Conservation (phyloP, 148 eudicot genomes). For the Polygonum aviculare region DNA sequence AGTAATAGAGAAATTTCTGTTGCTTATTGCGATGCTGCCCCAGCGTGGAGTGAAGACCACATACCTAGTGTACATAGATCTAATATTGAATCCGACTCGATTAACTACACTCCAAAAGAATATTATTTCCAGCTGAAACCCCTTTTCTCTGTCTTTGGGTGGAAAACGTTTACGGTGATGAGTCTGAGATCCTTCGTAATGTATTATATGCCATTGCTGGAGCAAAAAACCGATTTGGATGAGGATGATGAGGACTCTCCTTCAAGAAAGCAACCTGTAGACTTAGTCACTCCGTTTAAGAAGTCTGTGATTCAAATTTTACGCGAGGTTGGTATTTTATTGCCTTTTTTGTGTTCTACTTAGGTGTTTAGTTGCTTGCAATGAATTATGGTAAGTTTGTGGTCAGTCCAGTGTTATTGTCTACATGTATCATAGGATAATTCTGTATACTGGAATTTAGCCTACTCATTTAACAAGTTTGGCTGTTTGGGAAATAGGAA, state of each 20-base stretch:
- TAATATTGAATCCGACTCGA: conserved; percentile 37
- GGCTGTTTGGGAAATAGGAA: neutral
- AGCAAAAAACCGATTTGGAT: conserved; percentile 46
- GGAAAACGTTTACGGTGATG: conserved; percentile 45
- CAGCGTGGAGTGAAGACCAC: conserved; percentile 42
- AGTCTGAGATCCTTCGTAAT: conserved; percentile 74
- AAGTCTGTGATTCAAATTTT: conserved; percentile 68
- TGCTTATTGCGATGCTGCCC: conserved; percentile 75
- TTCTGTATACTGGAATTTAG: neutral
- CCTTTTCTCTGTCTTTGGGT: conserved; percentile 68
- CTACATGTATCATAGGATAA: neutral
- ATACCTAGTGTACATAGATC: conserved; percentile 32
- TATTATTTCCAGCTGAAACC: conserved; percentile 59
- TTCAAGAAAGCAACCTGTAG: conserved; percentile 32
- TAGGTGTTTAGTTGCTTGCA: neutral
- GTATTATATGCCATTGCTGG: conserved; percentile 77
- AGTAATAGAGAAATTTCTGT: conserved; percentile 35
- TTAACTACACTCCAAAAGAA: conserved; percentile 38
- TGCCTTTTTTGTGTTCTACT: neutral
- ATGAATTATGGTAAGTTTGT: neutral
- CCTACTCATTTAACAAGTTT: neutral
- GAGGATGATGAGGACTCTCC: conserved; percentile 68
- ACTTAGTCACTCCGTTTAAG: conserved; percentile 75
- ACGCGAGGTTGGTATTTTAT: conserved; percentile 57
- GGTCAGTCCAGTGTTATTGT: neutral